Evolutionary conservation across 495 filamentous ascomycete genomes (phyloP).

Genomic region (Ramalina intermedia): DNA sequence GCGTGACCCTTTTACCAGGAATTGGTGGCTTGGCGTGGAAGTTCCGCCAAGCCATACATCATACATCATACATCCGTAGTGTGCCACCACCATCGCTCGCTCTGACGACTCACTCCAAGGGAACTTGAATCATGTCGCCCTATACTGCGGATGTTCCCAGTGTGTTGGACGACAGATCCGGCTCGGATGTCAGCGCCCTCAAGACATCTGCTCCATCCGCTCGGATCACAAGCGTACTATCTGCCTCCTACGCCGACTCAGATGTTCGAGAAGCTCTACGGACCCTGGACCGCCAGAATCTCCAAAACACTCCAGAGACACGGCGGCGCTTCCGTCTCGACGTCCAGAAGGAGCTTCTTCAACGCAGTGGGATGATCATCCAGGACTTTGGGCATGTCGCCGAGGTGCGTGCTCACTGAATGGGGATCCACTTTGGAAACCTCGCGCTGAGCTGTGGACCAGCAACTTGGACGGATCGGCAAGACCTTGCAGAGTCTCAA

Average conservation of each 20-base stretch:
- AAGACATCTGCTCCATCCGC: slow-evolving; percentile 47
- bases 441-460: slow-evolving; percentile 11
- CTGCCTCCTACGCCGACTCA: slow-evolving; percentile 80
- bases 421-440: not conserved
- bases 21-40: no score
- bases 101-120: no score
- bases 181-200: not conserved
- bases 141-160: no score
- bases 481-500: slow-evolving; percentile 64
- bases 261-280: slow-evolving; percentile 79
- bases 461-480: slow-evolving; percentile 84
- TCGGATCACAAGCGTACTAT: slow-evolving; percentile 73
- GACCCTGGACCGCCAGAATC: slow-evolving; percentile 54
- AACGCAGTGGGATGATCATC: slow-evolving; percentile 86
- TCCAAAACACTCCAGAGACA: slow-evolving; percentile 65
- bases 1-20: no score
- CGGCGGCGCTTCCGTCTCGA: slow-evolving; percentile 68
- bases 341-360: slow-evolving; percentile 82
- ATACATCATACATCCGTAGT: no score
- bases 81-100: no score
- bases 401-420: slow-evolving; percentile 41
- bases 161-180: no score
- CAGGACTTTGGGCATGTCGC: slow-evolving; percentile 82
- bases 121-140: no score
- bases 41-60: no score